Conservation (phyloP, 2,329 filamentous ascomycete genomes). For the Westerdykella ornata region DNA sequence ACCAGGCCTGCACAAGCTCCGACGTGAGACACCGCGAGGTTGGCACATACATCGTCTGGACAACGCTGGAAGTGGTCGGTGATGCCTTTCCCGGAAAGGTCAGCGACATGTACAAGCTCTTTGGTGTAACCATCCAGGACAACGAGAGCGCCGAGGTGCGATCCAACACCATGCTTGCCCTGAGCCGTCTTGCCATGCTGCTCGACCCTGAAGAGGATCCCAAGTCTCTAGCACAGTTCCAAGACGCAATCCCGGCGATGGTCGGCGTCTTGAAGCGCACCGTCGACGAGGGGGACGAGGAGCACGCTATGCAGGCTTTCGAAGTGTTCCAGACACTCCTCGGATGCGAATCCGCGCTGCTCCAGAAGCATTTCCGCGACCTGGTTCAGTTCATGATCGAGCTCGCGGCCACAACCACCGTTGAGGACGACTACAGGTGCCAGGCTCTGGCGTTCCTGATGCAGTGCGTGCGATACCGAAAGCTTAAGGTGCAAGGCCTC, state of each 20-base stretch:
- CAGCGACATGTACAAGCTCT: constrained; percentile 71
- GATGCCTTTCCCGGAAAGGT: constrained; percentile 78
- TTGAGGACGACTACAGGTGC: constrained; percentile 77
- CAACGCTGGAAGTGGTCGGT: constrained; percentile 80
- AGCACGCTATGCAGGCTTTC: constrained; percentile 82
- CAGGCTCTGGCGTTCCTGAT: constrained; percentile 93
- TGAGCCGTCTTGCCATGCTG: constrained; percentile 81
- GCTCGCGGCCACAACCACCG: constrained; percentile 65
- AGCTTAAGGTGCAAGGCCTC: constrained; percentile 90
- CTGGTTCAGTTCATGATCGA: constrained; percentile 92
- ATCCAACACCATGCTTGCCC: constrained; percentile 86
- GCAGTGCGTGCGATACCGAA: constrained; percentile 84
- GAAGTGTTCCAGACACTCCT: constrained; percentile 96
- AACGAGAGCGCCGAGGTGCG: constrained; percentile 86
- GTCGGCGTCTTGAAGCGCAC: constrained; percentile 81
- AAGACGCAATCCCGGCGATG: constrained; percentile 77
- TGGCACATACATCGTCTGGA: constrained; percentile 87
- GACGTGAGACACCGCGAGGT: constrained; percentile 79
- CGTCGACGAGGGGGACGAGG: constrained; percentile 74
- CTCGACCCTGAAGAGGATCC: constrained; percentile 81
- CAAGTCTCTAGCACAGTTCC: constrained; percentile 65
- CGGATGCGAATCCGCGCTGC: constrained; percentile 76
- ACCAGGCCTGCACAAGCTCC: constrained; percentile 69
- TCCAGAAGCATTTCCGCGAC: constrained; percentile 81
- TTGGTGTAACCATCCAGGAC: constrained; percentile 81